Base-by-base conservation (phyloP, 2,329 filamentous ascomycete species). In the Colletotrichum lentis region DNA sequence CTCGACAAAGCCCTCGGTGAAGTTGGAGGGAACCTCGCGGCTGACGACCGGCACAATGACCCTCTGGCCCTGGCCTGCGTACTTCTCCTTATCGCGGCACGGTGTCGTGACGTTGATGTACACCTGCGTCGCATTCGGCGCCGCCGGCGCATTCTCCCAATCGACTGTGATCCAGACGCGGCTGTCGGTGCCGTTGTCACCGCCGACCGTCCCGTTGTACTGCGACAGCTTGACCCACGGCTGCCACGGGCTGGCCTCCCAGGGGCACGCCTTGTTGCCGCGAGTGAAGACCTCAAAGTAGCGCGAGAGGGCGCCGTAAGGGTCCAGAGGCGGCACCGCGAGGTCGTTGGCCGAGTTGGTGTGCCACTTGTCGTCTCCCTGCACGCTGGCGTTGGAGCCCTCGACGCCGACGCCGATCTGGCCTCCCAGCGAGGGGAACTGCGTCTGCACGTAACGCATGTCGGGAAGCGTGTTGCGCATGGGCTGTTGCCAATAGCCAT, bases 391-490 rank as follows among this genome's bases (percentile, higher is more conserved):
- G 70, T 91, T 91, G 69, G 83, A 85, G 1, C 86, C 88, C 74
- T 92, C 88, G 1, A 91, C 82, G 1, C 86, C 80, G 52, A 93
- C 80, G 24, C 89, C 88, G 63, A 92, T 80, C 62, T 88, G 83
- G 8, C 90, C 90, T 0, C 86, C 84, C 6, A 91, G 79, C 5
- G 85, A 84, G 14, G 83, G 82, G 60, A 90, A 86, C 1, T 81
- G 77, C 2, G 81, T 82, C 74, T 90, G 86, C 1, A 90, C 86
- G 71, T 86, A 89, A 5, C 83, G 78, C 70, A 91, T 81, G 8
- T 86, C 83, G 0, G 90, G 89, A 1, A 90, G 83, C 0, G 85
- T 84, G 73, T 92, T 90, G 41, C 89, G 82, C 90, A 91, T 91
- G 1, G 90, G 89, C 74, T 92, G 90, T 77, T 92, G 90, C 89